Evolutionary conservation across 257 asterid species (phyloP).

Genomic region (Cinchona pubescens): DNA sequence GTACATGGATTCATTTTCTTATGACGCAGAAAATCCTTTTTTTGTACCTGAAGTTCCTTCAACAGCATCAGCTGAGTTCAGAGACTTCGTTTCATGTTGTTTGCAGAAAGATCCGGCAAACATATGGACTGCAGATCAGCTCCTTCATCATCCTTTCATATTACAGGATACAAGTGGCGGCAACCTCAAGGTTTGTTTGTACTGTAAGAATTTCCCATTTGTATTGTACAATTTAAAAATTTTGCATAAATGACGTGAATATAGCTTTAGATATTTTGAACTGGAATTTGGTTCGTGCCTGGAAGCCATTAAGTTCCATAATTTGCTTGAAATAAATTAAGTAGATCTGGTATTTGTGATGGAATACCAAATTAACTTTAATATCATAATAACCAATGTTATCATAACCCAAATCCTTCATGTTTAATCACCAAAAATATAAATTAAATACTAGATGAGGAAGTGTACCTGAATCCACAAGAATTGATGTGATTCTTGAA

Average conservation of each 20-base stretch:
- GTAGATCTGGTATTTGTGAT: too few species aligned
- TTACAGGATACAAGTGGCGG: background rate
- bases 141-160: slow-evolving; percentile 52
- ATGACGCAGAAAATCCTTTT: slow-evolving; percentile 10
- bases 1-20: slow-evolving; percentile 22
- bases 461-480: too few species aligned
- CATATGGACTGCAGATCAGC: slow-evolving; percentile 51
- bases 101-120: slow-evolving; percentile 53
- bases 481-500: too few species aligned
- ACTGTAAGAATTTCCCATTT: too few species aligned
- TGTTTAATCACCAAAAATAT: too few species aligned
- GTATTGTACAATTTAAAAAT: background rate
- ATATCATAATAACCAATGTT: too few species aligned
- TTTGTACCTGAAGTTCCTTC: slow-evolving; percentile 21
- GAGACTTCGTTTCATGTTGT: slow-evolving; percentile 57
- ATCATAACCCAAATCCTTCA: too few species aligned
- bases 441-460: too few species aligned
- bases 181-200: background rate
- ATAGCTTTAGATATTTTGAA: too few species aligned
- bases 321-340: too few species aligned
- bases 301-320: too few species aligned
- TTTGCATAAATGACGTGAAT: background rate
- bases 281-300: background rate
- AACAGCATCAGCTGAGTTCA: slow-evolving; percentile 23
- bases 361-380: too few species aligned